Evolutionary conservation across 345 rosid species (phyloP).

Genomic region (Heritiera littoralis): DNA sequence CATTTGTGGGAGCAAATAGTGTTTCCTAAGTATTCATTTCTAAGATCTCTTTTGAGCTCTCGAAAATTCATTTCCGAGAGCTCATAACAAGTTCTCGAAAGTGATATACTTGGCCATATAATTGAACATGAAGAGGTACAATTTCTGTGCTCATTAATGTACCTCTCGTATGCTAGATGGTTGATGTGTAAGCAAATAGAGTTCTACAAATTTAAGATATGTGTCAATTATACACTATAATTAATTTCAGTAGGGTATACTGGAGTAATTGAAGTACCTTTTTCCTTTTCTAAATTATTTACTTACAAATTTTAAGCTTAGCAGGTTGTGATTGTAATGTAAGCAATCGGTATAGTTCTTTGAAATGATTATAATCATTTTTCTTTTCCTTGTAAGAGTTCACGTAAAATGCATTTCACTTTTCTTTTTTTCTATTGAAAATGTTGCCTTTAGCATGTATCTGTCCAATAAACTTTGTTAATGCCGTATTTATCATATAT

Average conservation of each 20-base stretch:
- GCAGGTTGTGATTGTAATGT: background rate
- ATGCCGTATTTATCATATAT: background rate
- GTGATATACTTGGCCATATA: constrained; percentile 64
- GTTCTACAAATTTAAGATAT: background rate
- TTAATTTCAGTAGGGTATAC: background rate
- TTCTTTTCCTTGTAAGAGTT: background rate
- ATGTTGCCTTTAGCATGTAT: background rate
- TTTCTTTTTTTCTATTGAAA: background rate
- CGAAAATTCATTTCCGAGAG: no score
- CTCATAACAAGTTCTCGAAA: no score
- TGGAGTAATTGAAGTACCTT: background rate
- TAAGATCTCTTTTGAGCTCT: no score
- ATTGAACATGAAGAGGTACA: constrained; percentile 94
- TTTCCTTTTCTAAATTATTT: background rate
- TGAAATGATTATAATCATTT: background rate
- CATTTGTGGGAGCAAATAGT: no score
- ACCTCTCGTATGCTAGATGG: background rate
- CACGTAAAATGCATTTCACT: background rate
- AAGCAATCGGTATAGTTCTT: background rate
- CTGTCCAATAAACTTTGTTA: background rate
- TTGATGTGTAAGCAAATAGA: background rate
- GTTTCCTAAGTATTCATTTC: no score
- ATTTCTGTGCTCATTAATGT: background rate
- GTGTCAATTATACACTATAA: background rate
- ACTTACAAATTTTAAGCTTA: background rate